Evolutionary conservation across 208 protist genomes (phyloP).

Genomic region (Crithidia fasciculata): DNA sequence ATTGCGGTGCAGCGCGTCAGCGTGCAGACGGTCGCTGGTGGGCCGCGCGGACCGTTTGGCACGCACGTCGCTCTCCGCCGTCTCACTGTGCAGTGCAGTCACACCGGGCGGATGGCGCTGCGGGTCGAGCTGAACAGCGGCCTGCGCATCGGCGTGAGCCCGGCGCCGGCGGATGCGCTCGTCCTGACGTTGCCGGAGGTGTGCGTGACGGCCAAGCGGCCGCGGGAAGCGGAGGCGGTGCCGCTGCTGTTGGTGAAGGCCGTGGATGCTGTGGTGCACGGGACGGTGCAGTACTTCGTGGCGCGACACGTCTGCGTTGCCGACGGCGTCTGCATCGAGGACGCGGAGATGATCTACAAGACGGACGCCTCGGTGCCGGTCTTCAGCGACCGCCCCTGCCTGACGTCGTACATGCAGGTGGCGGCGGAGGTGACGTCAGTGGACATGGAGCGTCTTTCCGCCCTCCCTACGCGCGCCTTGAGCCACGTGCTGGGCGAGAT

Average conservation of each 20-base stretch:
- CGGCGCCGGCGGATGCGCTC: conserved; percentile 3
- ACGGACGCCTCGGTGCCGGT: conserved; percentile 17
- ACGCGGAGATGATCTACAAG: conserved; percentile 31
- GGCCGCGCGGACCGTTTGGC: conserved; percentile 18
- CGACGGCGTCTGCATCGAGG: conserved; percentile 13
- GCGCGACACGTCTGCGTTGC: conserved; percentile 15
- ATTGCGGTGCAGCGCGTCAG: conserved; percentile 15
- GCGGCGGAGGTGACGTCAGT: conserved; percentile 28
- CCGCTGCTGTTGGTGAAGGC: conserved; percentile 12
- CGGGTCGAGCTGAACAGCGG: conserved; percentile 17
- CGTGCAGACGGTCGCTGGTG: conserved; percentile 18
- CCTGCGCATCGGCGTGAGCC: conserved; percentile 16
- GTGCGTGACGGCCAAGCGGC: conserved; percentile 8
- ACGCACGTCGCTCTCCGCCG: conserved; percentile 18
- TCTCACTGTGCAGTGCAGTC: conserved; percentile 11
- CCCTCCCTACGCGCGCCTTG: conserved; percentile 24
- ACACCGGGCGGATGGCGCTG: conserved; percentile 18
- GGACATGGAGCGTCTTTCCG: conserved; percentile 26
- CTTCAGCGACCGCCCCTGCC: conserved; percentile 37
- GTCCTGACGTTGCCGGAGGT: conserved; percentile 16
- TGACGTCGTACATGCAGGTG: conserved; percentile 56
- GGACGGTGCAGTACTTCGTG: conserved; percentile 19
- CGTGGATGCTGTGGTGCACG: conserved; percentile 16
- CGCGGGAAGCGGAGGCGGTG: conserved; percentile 4
- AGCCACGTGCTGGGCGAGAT: conserved; percentile 13